These are phyloP conservation scores for Globisporangium splendens DNA, from an alignment of 352 stramenopile genomes.

Conservation along the genomic window DNA sequence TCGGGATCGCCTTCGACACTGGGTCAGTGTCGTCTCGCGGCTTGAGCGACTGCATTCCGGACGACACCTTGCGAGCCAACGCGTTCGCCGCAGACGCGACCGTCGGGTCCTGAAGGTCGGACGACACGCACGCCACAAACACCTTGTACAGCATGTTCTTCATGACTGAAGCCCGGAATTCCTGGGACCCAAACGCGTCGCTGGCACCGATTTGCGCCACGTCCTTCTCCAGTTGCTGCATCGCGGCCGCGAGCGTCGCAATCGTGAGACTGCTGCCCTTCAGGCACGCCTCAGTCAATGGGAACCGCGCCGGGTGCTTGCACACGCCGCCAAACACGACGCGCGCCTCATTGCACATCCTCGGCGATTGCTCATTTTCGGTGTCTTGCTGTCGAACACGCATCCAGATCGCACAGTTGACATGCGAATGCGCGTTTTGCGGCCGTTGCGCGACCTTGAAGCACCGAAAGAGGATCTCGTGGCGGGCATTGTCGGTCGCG, in stretches of 20 bases:
- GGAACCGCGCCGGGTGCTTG: constrained; percentile 48
- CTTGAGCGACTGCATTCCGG: constrained; percentile 52
- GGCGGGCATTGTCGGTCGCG: background rate
- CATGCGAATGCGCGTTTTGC: constrained; percentile 53
- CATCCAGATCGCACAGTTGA: constrained; percentile 46
- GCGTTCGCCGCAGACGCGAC: constrained; percentile 18
- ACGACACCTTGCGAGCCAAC: constrained; percentile 38
- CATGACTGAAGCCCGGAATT: constrained; percentile 26
- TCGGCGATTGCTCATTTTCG: constrained; percentile 43
- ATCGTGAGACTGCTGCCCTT: constrained; percentile 71
- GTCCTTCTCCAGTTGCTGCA: constrained; percentile 79
- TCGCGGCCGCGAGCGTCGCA: constrained; percentile 77
- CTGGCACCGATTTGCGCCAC: constrained; percentile 53
- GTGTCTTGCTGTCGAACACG: constrained; percentile 11
- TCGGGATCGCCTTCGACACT: constrained; percentile 44
- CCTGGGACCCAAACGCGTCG: constrained; percentile 22
- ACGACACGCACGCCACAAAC: constrained; percentile 58
- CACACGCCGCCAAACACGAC: constrained; percentile 70
- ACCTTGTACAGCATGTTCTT: constrained; percentile 93
- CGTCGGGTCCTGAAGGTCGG: constrained; percentile 12
- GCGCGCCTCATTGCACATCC: constrained; percentile 48
- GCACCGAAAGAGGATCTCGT: constrained; percentile 20
- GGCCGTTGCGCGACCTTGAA: constrained; percentile 51
- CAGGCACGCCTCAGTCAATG: constrained; percentile 57
- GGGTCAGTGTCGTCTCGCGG: constrained; percentile 31